Percentiles rank a stretch among this genome's conserved stretches.
Conservation (phyloP, 176 grass and related monocot species). For the Juncus inflexus region DNA sequence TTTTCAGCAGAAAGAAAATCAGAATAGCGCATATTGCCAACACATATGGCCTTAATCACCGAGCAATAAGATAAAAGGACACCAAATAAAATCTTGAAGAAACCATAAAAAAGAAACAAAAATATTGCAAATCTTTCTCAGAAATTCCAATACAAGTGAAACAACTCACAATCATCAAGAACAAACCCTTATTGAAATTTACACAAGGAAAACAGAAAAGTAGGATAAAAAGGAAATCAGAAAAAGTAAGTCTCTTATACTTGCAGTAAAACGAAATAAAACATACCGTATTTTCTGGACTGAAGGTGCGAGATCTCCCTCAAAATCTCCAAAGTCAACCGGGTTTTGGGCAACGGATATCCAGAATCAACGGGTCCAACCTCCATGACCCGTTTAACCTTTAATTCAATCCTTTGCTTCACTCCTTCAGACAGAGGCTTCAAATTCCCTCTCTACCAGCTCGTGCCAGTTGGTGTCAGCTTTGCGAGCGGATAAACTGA, state of each 20-base stretch:
- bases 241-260: background rate
- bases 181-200: too few species aligned
- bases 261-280: background rate
- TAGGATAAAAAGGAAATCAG: background rate
- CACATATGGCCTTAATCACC: too few species aligned
- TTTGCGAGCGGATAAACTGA: constrained; percentile 44
- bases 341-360: too few species aligned
- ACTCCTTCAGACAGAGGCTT: constrained; percentile 64
- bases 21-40: too few species aligned
- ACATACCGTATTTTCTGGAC: constrained; percentile 73
- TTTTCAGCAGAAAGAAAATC: too few species aligned
- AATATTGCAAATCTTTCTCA: too few species aligned
- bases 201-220: background rate
- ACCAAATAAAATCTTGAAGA: too few species aligned
- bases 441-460: constrained; percentile 71
- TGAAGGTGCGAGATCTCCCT: constrained; percentile 75
- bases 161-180: too few species aligned
- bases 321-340: constrained; percentile 74
- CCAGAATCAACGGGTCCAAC: too few species aligned
- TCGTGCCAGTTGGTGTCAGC: constrained; percentile 76
- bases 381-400: constrained; percentile 57
- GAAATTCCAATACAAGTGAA: too few species aligned
- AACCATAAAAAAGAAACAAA: too few species aligned
- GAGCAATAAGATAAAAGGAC: too few species aligned
- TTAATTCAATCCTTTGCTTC: constrained; percentile 76